Evolutionary conservation across 75 land plant species (phyloP), one percentile per base, ranked within the genome.

Genomic region (Ceratopteris richardii): DNA sequence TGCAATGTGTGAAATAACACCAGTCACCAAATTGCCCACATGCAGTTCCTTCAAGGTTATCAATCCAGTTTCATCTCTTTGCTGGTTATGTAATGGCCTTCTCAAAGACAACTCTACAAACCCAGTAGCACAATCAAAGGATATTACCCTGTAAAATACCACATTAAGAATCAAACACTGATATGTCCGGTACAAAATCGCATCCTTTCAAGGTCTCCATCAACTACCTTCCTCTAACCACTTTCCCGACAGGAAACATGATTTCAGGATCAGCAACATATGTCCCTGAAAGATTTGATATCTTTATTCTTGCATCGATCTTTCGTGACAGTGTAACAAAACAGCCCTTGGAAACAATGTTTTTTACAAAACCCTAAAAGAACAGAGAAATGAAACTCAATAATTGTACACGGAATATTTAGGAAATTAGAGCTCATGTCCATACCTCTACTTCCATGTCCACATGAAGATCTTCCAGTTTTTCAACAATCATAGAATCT

Each of bases 291-390:
- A 94, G 64, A 61, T 94, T 81, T 13, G 82, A 76, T 18, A 88
- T 51, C 46, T 81, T 84, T 44, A 94, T 66, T 63, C 75, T 83
- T 23, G 95, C 98, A 75, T 94, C 96, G 20, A 94, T 21, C 52
- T 72, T 60, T 57, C 80, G 79, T 21, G 98, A 80, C 46, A 94
- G 77, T 53, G 76, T 66, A 22, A 94, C 60, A 61, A 94, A 94
- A 47, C 95, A 88, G 46, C 95, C 95, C 76, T 83, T 89, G 19
- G 75, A 28, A 2, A 72, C 59, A 18, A 84, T 69, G 68, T 56
- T 78, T 64, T 88, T 94, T 19, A 94, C 98, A 78, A 80, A 92
- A 24, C 98, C 98, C 98, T 94, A 63, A 22, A 60, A 21, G 17
- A 51, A 50, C 26, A 5, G 31, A 57, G 18, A 57, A 33, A n/a